Evolutionary conservation across 2,329 filamentous ascomycete species (phyloP), one percentile per base, ranked within the genome.

Genomic region (Alternaria solani): DNA sequence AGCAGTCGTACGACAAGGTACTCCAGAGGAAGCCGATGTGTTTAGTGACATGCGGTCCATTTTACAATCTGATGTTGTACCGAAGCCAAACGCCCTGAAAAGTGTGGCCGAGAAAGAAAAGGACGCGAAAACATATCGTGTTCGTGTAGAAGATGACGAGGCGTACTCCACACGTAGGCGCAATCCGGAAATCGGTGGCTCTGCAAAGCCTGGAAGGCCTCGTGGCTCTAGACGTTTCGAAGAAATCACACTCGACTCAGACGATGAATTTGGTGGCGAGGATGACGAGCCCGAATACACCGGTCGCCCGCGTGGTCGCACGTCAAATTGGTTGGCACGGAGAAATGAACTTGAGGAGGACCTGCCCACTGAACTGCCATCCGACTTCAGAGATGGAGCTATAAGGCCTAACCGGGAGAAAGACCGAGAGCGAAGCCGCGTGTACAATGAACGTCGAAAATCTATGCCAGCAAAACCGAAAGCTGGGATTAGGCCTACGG

Each of bases 201-300:
- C 59, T 57, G 67, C 55, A 36, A 69, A 72, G 61, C 55, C 68
- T 51, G 68, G 68, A 16, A 67, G 63, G 51, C 64, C 70, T 51
- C 66, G 63, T 12, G 66, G 66, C 11, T 62, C 66, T 7, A 59
- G 46, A 18, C 64, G 78, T 20, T 83, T 80, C 53, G 82, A 84
- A 66, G 81, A 84, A 54, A 76, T 83, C 20, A 79, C 79, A 12
- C 73, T 84, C 34, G 81, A 80, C 28, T 81, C 80, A 2, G 81
- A 83, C 25, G 78, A 80, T 4, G 81, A 83, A 16, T 66, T 72
- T 9, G 71, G 66, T 3, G 69, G 71, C n/a, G 68, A 70, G 8
- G 56, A 65, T 14, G 67, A 69, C 9, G 63, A 62, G 11, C 51
- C 46, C 5, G 63, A 61, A 28, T 59, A 62, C 4, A 59, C 63